Evolutionary conservation across 768 basidiomycete genomes (phyloP).

Genomic region (Suillus plorans): DNA sequence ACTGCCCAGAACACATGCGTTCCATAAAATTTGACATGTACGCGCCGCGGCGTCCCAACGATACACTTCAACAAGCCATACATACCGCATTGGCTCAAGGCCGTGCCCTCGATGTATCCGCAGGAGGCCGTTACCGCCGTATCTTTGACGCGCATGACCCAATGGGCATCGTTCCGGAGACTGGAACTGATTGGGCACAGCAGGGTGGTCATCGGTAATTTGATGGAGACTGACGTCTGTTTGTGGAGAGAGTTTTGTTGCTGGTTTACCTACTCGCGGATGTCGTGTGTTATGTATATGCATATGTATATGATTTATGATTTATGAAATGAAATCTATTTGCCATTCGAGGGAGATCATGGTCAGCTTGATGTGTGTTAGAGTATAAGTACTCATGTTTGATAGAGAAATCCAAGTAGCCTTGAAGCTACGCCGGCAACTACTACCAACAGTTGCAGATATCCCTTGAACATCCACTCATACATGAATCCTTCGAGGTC

Average conservation of each 20-base stretch:
- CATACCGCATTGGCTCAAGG: conserved; percentile 7
- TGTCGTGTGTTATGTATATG: background rate
- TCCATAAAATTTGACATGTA: conserved; percentile 12
- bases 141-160: conserved; percentile 2
- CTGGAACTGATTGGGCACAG: conserved; percentile 7
- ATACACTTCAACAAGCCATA: background rate
- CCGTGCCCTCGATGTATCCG: conserved; percentile 12
- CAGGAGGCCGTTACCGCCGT: conserved; percentile 8
- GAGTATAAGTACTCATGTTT: background rate
- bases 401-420: background rate
- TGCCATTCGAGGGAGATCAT: background rate
- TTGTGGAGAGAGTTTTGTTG: background rate
- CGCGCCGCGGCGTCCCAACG: background rate
- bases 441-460: background rate
- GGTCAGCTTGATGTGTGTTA: background rate
- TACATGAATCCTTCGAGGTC: no score
- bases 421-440: background rate
- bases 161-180: conserved; percentile 10
- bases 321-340: background rate
- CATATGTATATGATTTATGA: background rate
- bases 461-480: no score
- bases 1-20: conserved; percentile 4
- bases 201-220: background rate
- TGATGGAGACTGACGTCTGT: background rate
- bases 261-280: background rate